Percentiles rank a stretch among this genome's conserved stretches.
Conservation (phyloP, 2,329 filamentous ascomycete species). For the Botryosphaeria dothidea region DNA sequence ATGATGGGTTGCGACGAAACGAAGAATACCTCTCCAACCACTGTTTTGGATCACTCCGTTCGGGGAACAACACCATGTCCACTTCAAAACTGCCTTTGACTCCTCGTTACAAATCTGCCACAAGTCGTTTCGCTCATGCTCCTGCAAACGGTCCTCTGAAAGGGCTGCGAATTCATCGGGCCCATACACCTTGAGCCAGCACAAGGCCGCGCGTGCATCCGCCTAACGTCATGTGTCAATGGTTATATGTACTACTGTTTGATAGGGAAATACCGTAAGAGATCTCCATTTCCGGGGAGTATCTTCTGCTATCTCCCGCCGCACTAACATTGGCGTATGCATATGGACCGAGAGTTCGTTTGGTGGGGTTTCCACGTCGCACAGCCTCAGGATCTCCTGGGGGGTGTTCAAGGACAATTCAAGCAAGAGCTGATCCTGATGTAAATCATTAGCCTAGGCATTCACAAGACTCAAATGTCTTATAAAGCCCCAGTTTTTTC, state of each 20-base stretch:
- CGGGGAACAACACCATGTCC: background rate
- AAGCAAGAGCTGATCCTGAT: too few relatives aligned
- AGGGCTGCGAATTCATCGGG: background rate
- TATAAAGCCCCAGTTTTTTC: too few relatives aligned
- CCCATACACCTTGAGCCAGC: background rate
- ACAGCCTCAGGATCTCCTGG: too few relatives aligned
- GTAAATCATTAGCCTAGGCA: too few relatives aligned
- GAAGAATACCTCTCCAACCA: background rate
- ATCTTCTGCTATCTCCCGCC: too few relatives aligned
- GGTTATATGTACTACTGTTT: too few relatives aligned
- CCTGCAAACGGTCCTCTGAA: background rate
- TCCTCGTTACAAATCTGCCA: background rate
- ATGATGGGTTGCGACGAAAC: background rate
- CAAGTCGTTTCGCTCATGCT: background rate
- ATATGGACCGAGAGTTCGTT: too few relatives aligned
- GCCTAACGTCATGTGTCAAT: background rate
- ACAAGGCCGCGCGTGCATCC: background rate
- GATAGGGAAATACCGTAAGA: background rate
- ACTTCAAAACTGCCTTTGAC: background rate
- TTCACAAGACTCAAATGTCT: too few relatives aligned
- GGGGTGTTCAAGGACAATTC: too few relatives aligned
- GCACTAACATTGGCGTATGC: too few relatives aligned
- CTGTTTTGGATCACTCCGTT: background rate
- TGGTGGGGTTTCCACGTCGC: too few relatives aligned
- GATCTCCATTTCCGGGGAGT: too few relatives aligned